Base-by-base conservation (phyloP, 2,329 filamentous ascomycete species). In the Hypomyces perniciosus region DNA sequence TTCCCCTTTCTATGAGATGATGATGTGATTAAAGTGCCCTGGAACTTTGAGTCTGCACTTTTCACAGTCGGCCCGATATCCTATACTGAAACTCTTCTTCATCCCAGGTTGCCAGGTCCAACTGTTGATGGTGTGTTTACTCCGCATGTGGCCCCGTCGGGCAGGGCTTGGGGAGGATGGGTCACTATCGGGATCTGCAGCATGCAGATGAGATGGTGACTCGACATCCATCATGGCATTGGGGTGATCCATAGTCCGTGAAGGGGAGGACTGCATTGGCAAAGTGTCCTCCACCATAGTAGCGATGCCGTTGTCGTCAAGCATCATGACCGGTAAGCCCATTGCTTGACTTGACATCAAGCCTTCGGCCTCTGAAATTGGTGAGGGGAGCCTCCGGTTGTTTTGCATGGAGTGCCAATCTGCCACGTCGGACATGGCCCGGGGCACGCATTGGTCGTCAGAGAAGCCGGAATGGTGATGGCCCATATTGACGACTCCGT, bases 11-110 rank as follows among this genome's bases (percentile, higher is more conserved):
- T 81, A 83, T 44, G 79, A 81, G 60, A 83, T 77, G 56, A 89
- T 82, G 53, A 90, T 88, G 67, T 91, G 87, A 62, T 86, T 90
- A 63, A 89, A 90, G 64, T 91, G 87, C 1, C 87, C 87, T 0
- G 87, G 86, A 6, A 89, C 84, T 63, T 84, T 86, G 63, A 80
- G 75, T 41, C 78, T 78, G 68, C 87, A 91, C 67, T 90, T 90
- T 54, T 90, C 86, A 64, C 87, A 91, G 66, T 89, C 86, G 9
- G 83, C 78, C 56, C 86, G 75, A 69, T 85, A 90, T 46, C 87
- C 87, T 80, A 90, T 89, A 60, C 85, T 87, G 65, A 90, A 85
- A 54, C 78, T 82, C 64, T 80, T 81, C 68, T 85, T 86, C 77
- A 81, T 82, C 57, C 80, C 79, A 0, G 79, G 78, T 54, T 82